These are phyloP conservation scores for Camellia japonica DNA, from an alignment of 148 eudicot genomes.

Conservation along the genomic window DNA sequence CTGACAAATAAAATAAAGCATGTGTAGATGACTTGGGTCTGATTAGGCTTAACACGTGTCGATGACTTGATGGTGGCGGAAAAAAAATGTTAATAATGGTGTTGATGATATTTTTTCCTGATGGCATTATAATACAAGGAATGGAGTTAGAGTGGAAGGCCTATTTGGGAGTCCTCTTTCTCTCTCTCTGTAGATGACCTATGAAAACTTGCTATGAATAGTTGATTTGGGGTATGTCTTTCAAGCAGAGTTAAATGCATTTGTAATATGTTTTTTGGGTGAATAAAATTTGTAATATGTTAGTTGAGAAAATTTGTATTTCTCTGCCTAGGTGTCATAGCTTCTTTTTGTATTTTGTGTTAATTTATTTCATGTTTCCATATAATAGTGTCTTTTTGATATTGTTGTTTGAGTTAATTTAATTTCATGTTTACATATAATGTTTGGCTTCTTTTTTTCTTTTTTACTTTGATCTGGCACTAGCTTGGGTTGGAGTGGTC, in stretches of 20 bases:
- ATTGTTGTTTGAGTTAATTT: background rate
- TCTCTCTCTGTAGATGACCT: background rate
- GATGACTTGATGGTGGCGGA: too few relatives aligned
- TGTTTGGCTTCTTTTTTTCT: background rate
- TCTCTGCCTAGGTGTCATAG: too few relatives aligned
- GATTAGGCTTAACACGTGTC: too few relatives aligned
- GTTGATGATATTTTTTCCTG: too few relatives aligned
- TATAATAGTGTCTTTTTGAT: too few relatives aligned
- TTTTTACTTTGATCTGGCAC: background rate
- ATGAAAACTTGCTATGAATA: background rate
- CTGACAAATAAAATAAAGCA: too few relatives aligned
- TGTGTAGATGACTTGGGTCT: too few relatives aligned
- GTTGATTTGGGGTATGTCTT: background rate
- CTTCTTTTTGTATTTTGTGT: too few relatives aligned
- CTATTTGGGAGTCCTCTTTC: background rate
- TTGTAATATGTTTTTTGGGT: background rate
- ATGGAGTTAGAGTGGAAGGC: background rate
- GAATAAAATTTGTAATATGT: too few relatives aligned
- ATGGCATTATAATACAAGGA: background rate
- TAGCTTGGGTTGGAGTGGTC: background rate
- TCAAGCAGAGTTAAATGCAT: background rate
- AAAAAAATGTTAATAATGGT: too few relatives aligned
- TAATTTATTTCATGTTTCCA: too few relatives aligned
- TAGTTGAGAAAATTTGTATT: background rate
- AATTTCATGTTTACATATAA: background rate